These are phyloP conservation scores for Arabidopsis lyrata DNA, from an alignment of 441 rosid species.

Conservation along the genomic window DNA sequence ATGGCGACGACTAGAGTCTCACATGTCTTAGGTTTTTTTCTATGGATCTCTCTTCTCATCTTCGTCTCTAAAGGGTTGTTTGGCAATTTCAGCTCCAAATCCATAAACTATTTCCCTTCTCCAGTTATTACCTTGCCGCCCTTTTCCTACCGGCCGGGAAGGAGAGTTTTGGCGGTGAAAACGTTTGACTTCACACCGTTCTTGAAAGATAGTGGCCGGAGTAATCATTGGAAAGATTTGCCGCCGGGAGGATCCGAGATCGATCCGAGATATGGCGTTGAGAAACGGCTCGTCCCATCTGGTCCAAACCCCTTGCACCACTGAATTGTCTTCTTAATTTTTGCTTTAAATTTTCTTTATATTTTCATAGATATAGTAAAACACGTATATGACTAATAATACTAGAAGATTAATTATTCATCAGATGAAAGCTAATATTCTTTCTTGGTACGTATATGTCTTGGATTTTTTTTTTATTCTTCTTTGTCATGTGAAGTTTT, in stretches of 20 bases:
- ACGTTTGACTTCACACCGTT: constrained; percentile 60
- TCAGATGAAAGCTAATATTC: neutral
- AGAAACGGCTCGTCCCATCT: constrained; percentile 74
- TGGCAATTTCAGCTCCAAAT: neutral
- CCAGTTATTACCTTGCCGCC: constrained; percentile 23
- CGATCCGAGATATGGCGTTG: constrained; percentile 59
- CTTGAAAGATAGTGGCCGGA: constrained; percentile 33
- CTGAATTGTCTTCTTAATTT: constrained; percentile 39
- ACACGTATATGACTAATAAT: constrained; percentile 6
- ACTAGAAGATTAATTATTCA: neutral
- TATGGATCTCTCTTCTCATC: constrained; percentile 34
- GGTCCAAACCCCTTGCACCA: constrained; percentile 96
- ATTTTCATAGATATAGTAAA: neutral
- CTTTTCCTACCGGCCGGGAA: constrained; percentile 29
- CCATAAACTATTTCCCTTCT: neutral
- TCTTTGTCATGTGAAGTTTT: constrained; percentile 11
- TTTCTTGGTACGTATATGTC: constrained; percentile 7
- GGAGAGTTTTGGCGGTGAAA: constrained; percentile 44
- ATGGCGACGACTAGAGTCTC: constrained; percentile 36
- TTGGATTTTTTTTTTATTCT: constrained; percentile 18
- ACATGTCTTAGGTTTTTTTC: constrained; percentile 20
- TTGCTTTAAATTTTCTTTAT: neutral
- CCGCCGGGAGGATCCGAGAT: constrained; percentile 42
- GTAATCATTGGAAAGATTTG: constrained; percentile 18
- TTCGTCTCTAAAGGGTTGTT: constrained; percentile 3